Evolutionary conservation across 495 filamentous ascomycete species (phyloP).

Genomic region (Lentithecium fluviatile): DNA sequence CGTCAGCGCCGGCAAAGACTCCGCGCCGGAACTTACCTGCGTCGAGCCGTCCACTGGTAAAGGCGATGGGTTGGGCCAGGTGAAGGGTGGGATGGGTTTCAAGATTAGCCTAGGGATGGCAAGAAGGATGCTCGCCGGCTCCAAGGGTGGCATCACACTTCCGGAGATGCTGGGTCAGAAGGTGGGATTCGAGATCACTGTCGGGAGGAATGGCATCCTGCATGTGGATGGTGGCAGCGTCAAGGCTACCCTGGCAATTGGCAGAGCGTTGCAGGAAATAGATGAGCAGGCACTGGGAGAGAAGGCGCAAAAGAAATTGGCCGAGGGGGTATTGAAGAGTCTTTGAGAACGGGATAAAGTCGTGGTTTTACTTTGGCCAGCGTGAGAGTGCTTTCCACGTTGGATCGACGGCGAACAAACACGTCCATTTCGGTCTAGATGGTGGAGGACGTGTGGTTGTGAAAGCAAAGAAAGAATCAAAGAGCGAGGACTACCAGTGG

Average conservation of each 20-base stretch:
- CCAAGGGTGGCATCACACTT: conserved; percentile 63
- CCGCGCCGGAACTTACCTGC: conserved; percentile 88
- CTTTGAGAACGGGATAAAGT: conserved; percentile 9
- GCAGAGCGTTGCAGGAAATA: conserved; percentile 73
- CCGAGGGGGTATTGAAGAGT: conserved; percentile 60
- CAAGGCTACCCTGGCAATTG: conserved; percentile 69
- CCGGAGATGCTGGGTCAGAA: conserved; percentile 77
- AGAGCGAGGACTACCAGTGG: background rate
- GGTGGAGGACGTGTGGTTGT: too few relatives aligned
- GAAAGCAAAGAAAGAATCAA: too few relatives aligned
- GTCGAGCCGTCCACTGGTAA: conserved; percentile 84
- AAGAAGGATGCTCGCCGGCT: conserved; percentile 68
- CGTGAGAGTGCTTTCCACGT: too few relatives aligned
- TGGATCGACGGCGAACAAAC: too few relatives aligned
- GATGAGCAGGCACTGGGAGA: conserved; percentile 66
- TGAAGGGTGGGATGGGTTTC: conserved; percentile 86
- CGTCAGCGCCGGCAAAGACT: conserved; percentile 68
- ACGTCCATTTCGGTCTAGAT: too few relatives aligned
- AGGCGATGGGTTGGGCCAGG: conserved; percentile 79
- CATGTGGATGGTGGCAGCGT: conserved; percentile 78
- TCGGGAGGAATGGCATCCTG: conserved; percentile 88
- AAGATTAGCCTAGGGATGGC: conserved; percentile 77
- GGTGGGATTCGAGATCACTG: conserved; percentile 85
- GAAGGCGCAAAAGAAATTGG: conserved; percentile 77
- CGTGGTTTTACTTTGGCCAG: too few relatives aligned